phyloP scores from a whole-genome alignment of 176 grass and related monocot species.

The Poa pratensis region DNA sequence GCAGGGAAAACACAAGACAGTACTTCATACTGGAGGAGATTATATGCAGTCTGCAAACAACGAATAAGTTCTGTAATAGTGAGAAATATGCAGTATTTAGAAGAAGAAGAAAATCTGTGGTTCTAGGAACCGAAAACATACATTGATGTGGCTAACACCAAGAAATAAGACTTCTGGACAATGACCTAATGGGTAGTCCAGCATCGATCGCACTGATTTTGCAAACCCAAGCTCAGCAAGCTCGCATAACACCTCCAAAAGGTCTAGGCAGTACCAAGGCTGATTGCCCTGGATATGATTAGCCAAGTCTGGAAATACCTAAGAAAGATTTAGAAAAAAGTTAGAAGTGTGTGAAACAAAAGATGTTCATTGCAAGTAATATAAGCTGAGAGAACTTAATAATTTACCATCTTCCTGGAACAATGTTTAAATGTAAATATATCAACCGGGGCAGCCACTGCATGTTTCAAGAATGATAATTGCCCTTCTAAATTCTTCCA shows the following conservation, averaged over 20 bases:
- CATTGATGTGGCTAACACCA: conserved; percentile 79
- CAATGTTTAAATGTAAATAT: conserved; percentile 82
- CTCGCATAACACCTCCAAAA: conserved; percentile 81
- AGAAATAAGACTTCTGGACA: conserved; percentile 82
- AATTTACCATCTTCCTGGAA: conserved; percentile 61
- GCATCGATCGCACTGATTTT: conserved; percentile 59
- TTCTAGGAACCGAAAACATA: conserved; percentile 39
- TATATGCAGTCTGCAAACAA: conserved; percentile 83
- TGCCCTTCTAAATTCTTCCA: conserved; percentile 98
- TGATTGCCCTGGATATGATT: conserved; percentile 69
- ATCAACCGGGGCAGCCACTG: conserved; percentile 61
- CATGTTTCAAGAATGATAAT: conserved; percentile 88
- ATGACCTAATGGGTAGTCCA: conserved; percentile 70
- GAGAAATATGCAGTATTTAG: conserved; percentile 35
- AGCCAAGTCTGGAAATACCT: conserved; percentile 72
- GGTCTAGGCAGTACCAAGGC: conserved; percentile 90
- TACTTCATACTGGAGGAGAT: conserved; percentile 87
- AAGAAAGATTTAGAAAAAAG: conserved; percentile 38
- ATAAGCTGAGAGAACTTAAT: conserved; percentile 18
- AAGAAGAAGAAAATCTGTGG: background rate
- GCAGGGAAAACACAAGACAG: conserved; percentile 69
- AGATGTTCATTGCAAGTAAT: conserved; percentile 10
- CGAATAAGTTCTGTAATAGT: conserved; percentile 16
- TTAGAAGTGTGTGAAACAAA: background rate
- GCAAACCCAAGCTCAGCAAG: conserved; percentile 84